Evolutionary conservation across 177 flowering plant genomes (phyloP).

Genomic region (Viscum album): DNA sequence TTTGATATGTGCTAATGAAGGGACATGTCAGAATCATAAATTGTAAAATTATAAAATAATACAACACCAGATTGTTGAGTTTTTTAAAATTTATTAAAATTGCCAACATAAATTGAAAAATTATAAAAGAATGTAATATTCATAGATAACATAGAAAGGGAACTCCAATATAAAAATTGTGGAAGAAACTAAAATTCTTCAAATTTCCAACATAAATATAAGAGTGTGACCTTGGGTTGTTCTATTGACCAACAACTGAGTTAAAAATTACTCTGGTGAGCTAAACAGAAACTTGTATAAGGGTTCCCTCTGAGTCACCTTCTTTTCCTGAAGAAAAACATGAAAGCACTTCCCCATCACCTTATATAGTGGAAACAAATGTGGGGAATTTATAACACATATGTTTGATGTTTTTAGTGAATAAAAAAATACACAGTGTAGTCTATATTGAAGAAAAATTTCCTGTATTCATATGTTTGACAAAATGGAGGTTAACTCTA

Average conservation of each 20-base stretch:
- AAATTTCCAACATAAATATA: not conserved
- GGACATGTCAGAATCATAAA: not conserved
- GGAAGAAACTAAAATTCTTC: not conserved
- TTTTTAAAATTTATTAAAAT: no score
- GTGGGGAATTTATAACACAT: no score
- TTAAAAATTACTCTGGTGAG: conserved; percentile 65
- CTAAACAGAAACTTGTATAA: conserved; percentile 74
- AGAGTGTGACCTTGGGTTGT: conserved; percentile 64
- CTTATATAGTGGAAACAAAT: conserved; percentile 98
- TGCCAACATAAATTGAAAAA: no score
- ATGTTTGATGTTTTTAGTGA: no score
- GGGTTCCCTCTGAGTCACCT: conserved; percentile 81
- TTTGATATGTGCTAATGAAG: no score
- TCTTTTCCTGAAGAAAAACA: conserved; percentile 57
- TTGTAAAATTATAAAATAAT: not conserved
- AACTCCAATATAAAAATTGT: not conserved
- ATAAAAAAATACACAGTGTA: no score
- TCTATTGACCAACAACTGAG: conserved; percentile 63
- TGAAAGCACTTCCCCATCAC: conserved; percentile 77
- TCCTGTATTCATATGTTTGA: no score
- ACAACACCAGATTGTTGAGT: no score
- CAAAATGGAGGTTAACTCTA: no score
- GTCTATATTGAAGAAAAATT: no score
- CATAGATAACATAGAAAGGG: not conserved
- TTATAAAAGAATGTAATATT: no score